Conservation (phyloP, 352 stramenopile genomes). For the Pythium dissotocum region DNA sequence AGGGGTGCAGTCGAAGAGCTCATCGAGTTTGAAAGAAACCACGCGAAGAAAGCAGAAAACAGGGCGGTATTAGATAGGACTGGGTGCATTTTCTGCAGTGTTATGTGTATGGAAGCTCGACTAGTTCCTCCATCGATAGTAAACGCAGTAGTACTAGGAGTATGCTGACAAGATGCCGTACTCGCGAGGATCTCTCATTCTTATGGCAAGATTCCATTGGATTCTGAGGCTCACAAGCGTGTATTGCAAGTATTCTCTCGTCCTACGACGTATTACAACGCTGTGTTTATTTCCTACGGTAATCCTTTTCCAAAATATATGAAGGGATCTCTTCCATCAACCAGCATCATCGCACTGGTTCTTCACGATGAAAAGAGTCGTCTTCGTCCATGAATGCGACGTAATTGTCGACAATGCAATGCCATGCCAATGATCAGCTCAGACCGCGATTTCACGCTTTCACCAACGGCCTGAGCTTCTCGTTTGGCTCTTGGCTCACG, state of each 20-base stretch:
- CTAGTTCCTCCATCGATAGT: no score
- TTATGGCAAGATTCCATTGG: no score
- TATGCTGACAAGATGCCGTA: no score
- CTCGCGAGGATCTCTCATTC: no score
- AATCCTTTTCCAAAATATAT: background rate
- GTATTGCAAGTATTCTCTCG: no score
- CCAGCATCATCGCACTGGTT: conserved; percentile 5
- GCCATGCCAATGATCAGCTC: background rate
- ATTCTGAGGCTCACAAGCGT: background rate
- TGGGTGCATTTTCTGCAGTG: no score
- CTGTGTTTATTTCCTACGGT: background rate
- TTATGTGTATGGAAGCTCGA: no score
- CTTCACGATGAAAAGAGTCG: background rate
- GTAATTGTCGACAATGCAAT: background rate
- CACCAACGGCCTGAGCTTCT: background rate
- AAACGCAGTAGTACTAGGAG: no score
- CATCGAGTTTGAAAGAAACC: no score
- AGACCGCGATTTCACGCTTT: background rate
- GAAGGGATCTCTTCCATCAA: conserved; percentile 1
- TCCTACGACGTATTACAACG: background rate
- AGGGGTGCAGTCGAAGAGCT: background rate
- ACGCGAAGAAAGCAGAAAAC: no score
- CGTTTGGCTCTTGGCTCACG: background rate
- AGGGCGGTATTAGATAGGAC: no score
- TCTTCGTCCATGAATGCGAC: background rate